Evolutionary conservation across 2,329 filamentous ascomycete genomes (phyloP), one percentile per base, ranked within the genome.

Genomic region (Trichoderma sp.): DNA sequence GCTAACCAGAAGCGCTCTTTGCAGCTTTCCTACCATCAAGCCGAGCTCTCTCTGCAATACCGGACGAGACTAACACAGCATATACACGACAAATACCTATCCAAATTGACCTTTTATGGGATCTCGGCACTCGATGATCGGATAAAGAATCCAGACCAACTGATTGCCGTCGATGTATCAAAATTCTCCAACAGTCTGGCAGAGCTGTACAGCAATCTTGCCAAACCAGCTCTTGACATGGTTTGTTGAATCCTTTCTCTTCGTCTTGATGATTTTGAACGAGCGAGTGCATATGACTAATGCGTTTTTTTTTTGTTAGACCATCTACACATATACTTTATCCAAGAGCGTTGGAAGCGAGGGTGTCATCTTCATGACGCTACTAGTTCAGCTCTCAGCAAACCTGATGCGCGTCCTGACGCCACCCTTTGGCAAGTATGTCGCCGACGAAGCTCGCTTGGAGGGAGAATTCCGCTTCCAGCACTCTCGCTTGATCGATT

Each of bases 381-480:
- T 98, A 46, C 85, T 99, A 5, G 95, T 99, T 2, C 96, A 99
- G 80, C 82, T 98, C 59, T 97, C 94, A 1, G 94, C 96, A 16
- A 91, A 91, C 74, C 87, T 97, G 26, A 97, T 99, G 95, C 90
- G 96, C 70, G 92, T 93, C 6, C 84, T 99, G 34, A 98, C 96
- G 0, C 96, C 96, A 5, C 96, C 96, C 0, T 99, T 99, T 75
- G 96, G 96, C 69, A 97, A 94, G 85, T 99, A 96, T 76, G 96
- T 99, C 21, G 96, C 96, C 37, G 96, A 99, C 75, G 96, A 99
- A 81, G 95, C 96, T 39, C 87, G 93, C 51, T 81, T 99, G 24
- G 96, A 99, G 80, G 96, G 96, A 72, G 96, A 99, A 78, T 99
- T 98, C 82, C 87, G 96, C 71, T 97, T 96, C 81, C 92, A 97